A percentile compares a stretch with the other conserved stretches of the same genome.
phyloP scores from a whole-genome alignment of 805 yeast genomes.

The Zygoascus flipseniorum region DNA sequence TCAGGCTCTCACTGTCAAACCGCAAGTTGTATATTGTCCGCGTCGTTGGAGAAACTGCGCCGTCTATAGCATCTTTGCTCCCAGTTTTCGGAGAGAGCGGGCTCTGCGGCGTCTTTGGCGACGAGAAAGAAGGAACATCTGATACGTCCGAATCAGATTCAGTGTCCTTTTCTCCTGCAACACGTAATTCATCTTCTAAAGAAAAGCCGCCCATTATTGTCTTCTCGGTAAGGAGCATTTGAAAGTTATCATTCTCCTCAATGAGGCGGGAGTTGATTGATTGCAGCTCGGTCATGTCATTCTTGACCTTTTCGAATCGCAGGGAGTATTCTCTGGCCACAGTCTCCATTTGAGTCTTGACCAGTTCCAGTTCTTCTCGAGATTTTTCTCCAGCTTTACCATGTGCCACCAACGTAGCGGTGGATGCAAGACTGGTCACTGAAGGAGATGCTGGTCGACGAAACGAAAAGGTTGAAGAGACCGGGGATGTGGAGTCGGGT shows the following conservation, averaged over 20 bases:
- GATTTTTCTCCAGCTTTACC: constrained; percentile 4
- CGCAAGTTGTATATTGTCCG: constrained; percentile 13
- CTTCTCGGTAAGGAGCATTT: constrained; percentile 26
- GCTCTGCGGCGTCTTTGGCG: not conserved
- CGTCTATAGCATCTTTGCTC: not conserved
- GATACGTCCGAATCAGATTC: constrained; percentile 1
- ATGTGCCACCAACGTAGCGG: not conserved
- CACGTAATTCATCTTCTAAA: constrained; percentile 18
- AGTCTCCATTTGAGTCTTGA: constrained; percentile 22
- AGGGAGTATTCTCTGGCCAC: constrained; percentile 24
- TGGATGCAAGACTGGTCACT: not conserved
- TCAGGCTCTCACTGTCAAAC: constrained; percentile 23
- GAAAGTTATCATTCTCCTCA: constrained; percentile 29
- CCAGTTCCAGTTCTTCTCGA: constrained; percentile 17
- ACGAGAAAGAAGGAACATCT: not conserved
- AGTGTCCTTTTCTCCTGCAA: constrained; percentile 8
- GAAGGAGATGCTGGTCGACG: constrained; percentile 1
- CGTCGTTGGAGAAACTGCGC: constrained; percentile 6
- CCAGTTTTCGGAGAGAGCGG: not conserved
- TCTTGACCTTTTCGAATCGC: constrained; percentile 19
- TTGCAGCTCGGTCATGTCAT: constrained; percentile 20
- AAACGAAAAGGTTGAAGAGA: constrained; percentile 3
- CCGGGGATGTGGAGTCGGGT: not conserved
- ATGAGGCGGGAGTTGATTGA: constrained; percentile 20
- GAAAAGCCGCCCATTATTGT: constrained; percentile 21